These are phyloP conservation scores for Nematodospora valgi DNA, from an alignment of 805 yeast genomes.

Conservation along the genomic window DNA sequence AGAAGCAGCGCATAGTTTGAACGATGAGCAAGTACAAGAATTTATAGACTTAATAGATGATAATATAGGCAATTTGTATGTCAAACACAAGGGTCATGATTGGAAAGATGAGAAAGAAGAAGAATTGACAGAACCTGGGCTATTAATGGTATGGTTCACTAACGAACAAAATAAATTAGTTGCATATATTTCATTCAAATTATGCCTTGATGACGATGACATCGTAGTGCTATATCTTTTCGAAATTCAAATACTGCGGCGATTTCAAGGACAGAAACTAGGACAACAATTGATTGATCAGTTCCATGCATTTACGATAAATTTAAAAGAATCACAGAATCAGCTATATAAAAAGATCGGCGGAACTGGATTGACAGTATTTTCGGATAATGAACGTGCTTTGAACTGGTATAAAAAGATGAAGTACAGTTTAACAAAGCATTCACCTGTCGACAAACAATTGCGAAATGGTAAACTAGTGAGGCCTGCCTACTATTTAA, in stretches of 20 bases:
- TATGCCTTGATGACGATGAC: conserved; percentile 37
- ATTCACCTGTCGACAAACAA: conserved; percentile 43
- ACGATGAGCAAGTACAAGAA: conserved; percentile 4
- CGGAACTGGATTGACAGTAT: conserved; percentile 49
- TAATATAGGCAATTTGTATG: conserved; percentile 28
- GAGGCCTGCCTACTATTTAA: conserved; percentile 40
- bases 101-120: conserved; percentile 41
- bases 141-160: conserved; percentile 39
- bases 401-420: conserved; percentile 38
- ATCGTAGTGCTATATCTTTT: conserved; percentile 46
- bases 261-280: conserved; percentile 28
- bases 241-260: conserved; percentile 48
- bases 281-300: conserved; percentile 39
- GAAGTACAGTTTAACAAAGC: conserved; percentile 36
- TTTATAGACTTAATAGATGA: conserved; percentile 23
- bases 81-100: conserved; percentile 25
- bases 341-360: conserved; percentile 3
- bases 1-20: conserved; percentile 7
- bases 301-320: conserved; percentile 30
- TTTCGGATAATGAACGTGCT: conserved; percentile 42
- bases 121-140: conserved; percentile 48
- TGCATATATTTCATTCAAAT: conserved; percentile 46
- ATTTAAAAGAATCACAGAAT: conserved; percentile 9
- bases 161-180: conserved; percentile 15
- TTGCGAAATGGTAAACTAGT: conserved; percentile 38